Evolutionary conservation across 176 grass and related monocot genomes (phyloP).

Genomic region (Triticum monococcum): DNA sequence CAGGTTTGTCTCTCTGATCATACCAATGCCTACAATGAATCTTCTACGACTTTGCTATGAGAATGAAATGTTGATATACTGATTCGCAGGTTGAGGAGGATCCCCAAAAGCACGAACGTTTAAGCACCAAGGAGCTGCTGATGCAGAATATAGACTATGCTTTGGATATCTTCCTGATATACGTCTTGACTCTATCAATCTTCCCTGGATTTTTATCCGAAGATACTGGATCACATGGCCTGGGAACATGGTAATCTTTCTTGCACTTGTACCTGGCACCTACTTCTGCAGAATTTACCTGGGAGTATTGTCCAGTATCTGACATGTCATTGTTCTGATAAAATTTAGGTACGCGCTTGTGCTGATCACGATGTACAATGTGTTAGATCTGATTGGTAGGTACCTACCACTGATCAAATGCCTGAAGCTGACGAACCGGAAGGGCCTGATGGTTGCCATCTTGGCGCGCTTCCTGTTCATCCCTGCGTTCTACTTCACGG

Average conservation of each 20-base stretch:
- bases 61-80: background rate
- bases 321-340: slow-evolving; percentile 10
- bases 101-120: slow-evolving; percentile 54
- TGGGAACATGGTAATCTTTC: slow-evolving; percentile 53
- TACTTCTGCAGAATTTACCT: background rate
- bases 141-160: slow-evolving; percentile 76
- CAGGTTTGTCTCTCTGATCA: slow-evolving; percentile 10
- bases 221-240: slow-evolving; percentile 82
- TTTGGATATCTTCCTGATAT: slow-evolving; percentile 64
- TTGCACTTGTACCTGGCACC: background rate
- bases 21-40: background rate
- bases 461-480: slow-evolving; percentile 62
- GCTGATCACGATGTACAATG: slow-evolving; percentile 69
- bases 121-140: slow-evolving; percentile 70
- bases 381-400: slow-evolving; percentile 66
- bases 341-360: slow-evolving; percentile 64
- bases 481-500: slow-evolving; percentile 83
- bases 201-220: slow-evolving; percentile 94
- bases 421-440: slow-evolving; percentile 53
- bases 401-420: slow-evolving; percentile 57
- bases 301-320: background rate
- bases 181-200: slow-evolving; percentile 86
- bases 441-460: slow-evolving; percentile 26
- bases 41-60: background rate
- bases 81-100: slow-evolving; percentile 67